Base-by-base conservation (phyloP, 2,329 filamentous ascomycete genomes). In the Neospermospora avenae region DNA sequence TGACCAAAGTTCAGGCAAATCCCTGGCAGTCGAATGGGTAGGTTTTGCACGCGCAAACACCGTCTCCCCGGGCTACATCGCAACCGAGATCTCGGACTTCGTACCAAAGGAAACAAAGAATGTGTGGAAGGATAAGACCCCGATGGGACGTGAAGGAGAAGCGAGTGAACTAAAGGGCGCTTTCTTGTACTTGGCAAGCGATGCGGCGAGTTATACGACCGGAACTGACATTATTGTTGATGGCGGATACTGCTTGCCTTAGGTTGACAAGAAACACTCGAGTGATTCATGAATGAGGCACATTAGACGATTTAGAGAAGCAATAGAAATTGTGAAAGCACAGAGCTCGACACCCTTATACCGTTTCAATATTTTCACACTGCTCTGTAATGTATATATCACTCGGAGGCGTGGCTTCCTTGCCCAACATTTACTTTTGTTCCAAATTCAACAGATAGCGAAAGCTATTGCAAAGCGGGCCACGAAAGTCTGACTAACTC, bases 131-230 rank as follows among this genome's bases (percentile, higher is more conserved):
- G 58, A 57, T 20, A 64, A 62, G 52, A 64, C 62, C 41, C 63
- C 63, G 2, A 59, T 64, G 58, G 63, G 63, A 11, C 83, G 91
- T 65, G 87, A 92, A 71, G 91, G 88, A 10, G 80, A 86, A 65
- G 78, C 84, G 2, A 82, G 84, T 62, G 91, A 96, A 78, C 80
- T 96, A 68, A 93, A 93, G 78, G 91, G 90, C 20, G 88, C 88
- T 18, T 96, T 89, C 73, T 76, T 96, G 51, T 95, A 92, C 75
- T 79, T 96, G 59, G 88, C 89, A 18, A 90, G 87, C 14, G 90
- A 96, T 74, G 90, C 90, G 3, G 84, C 87, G n/a, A 89, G 85
- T 57, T 96, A 91, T 76, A 91, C 88, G 18, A 96, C 90, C 8
- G 91, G 85, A 0, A 79, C 83, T 10, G 87, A 92, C 73, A 79